Base-by-base conservation (phyloP, 2,329 filamentous ascomycete species). In the Madurella fahalii region DNA sequence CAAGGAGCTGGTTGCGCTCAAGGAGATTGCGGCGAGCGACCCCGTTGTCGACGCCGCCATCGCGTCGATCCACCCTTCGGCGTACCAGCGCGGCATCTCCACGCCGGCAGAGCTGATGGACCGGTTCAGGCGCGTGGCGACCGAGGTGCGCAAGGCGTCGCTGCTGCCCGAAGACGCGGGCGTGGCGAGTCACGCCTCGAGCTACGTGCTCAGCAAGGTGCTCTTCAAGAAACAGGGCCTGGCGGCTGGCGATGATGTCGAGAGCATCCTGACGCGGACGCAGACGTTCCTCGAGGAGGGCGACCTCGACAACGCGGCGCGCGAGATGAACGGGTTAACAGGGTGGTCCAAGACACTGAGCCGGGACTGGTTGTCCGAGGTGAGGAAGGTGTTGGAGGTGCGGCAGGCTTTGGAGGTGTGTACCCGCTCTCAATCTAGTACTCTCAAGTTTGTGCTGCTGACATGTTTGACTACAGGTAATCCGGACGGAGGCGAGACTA, bases 331-430 rank as follows among this genome's bases (percentile, higher is more conserved):
- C 69, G 83, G 85, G 1, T 78, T 99, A 45, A 82, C 87, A 58
- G 94, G 94, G 25, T 99, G 94, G 94, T 92, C 93, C 46, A 96
- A 94, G 80, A 93, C 92, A 40, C 75, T 99, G 68, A 95, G 90
- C 73, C 85, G 88, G 67, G 94, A 99, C 72, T 99, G 94, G 94
- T 74, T 99, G 63, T 81, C 80, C 50, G 94, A 99, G 78, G 89
- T 91, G 59, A 84, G 94, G 69, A 88, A 91, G 75, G 90, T 95
- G 61, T 77, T 99, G 67, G 94, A 99, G 76, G 94, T 97, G 61
- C 86, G 89, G 74, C 94, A 99, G 76, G 94, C 94, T 66, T 79
- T 99, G 66, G 94, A 99, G 73, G 94, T 96, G 73, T 84, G 47
- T 44, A 15, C 8, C 31, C 39, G 25, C 51, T 25, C n/a, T 60